A percentile compares a stretch with the other conserved stretches of the same genome.
These are phyloP conservation scores for Diaporthe citrichinensis DNA, from an alignment of 2,329 filamentous ascomycete species.

Conservation along the genomic window DNA sequence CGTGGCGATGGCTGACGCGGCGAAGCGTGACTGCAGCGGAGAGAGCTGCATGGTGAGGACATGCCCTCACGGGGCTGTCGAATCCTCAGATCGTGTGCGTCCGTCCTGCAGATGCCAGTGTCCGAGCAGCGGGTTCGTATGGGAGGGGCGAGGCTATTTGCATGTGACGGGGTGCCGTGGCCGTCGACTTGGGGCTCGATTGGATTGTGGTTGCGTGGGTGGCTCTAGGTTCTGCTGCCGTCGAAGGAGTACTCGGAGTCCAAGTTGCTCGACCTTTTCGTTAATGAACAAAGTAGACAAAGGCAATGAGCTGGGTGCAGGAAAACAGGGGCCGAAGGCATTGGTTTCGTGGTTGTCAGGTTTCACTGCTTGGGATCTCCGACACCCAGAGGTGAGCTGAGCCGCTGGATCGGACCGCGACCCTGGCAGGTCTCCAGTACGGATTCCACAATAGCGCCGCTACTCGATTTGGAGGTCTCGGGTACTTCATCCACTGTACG, in stretches of 20 bases:
- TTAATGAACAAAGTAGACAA: background rate
- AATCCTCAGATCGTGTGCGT: slow-evolving; percentile 7
- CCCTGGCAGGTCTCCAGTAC: slow-evolving; percentile 20
- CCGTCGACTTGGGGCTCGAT: background rate
- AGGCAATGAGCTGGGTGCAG: background rate
- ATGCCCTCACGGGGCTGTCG: slow-evolving; percentile 57
- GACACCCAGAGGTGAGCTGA: slow-evolving; percentile 23
- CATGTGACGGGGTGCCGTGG: background rate
- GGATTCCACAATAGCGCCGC: no score
- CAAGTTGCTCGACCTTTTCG: background rate
- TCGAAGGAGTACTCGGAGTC: background rate
- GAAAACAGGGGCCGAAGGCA: slow-evolving; percentile 19
- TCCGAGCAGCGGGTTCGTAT: background rate
- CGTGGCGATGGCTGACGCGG: slow-evolving; percentile 74
- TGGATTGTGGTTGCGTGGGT: background rate
- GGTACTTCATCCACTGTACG: slow-evolving; percentile 1
- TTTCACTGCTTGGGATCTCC: slow-evolving; percentile 38
- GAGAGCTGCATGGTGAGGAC: slow-evolving; percentile 70
- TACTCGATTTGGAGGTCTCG: background rate
- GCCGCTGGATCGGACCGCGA: slow-evolving; percentile 18
- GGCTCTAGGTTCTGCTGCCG: background rate
- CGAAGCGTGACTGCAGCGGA: slow-evolving; percentile 79
- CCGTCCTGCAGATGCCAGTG: slow-evolving; percentile 10
- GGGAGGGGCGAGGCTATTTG: background rate
- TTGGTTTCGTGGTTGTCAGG: slow-evolving; percentile 33